Evolutionary conservation across 2,329 filamentous ascomycete genomes (phyloP).

Genomic region (Ophiostoma pallidulum): DNA sequence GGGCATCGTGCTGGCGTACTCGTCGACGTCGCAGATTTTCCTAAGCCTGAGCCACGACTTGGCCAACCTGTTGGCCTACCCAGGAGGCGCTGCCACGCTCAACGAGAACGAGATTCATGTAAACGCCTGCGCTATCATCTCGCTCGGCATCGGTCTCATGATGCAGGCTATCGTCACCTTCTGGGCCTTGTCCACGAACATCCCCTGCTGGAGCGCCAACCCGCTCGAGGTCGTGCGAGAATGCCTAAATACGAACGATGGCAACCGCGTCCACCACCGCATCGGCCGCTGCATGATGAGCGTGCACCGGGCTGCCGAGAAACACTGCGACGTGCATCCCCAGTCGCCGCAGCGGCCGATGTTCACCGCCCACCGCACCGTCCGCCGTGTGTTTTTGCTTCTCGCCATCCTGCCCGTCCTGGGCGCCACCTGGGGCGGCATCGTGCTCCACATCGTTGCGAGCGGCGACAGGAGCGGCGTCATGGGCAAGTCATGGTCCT

Average conservation of each 20-base stretch:
- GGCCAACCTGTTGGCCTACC: conserved; percentile 13
- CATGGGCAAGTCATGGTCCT: conserved; percentile 20
- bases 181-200: conserved; percentile 20
- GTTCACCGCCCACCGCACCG: conserved; percentile 18
- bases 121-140: conserved; percentile 20
- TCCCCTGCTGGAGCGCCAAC: conserved; percentile 24
- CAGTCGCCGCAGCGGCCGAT: conserved; percentile 18
- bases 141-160: conserved; percentile 21
- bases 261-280: conserved; percentile 14
- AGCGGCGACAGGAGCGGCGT: conserved; percentile 16
- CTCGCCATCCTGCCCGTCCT: conserved; percentile 18
- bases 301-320: conserved; percentile 18
- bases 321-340: conserved; percentile 13
- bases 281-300: conserved; percentile 21
- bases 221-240: conserved; percentile 21
- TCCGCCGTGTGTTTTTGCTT: conserved; percentile 18
- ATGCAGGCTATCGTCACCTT: conserved; percentile 21
- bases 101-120: conserved; percentile 15
- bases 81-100: not conserved
- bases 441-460: conserved; percentile 18
- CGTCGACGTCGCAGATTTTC: conserved; percentile 23
- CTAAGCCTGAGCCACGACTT: conserved; percentile 21
- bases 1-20: conserved; percentile 23
- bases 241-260: conserved; percentile 11
- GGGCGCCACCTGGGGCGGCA: conserved; percentile 15